Base-by-base conservation (phyloP, 169 alveolate species). In the Plasmodium vinckei region DNA sequence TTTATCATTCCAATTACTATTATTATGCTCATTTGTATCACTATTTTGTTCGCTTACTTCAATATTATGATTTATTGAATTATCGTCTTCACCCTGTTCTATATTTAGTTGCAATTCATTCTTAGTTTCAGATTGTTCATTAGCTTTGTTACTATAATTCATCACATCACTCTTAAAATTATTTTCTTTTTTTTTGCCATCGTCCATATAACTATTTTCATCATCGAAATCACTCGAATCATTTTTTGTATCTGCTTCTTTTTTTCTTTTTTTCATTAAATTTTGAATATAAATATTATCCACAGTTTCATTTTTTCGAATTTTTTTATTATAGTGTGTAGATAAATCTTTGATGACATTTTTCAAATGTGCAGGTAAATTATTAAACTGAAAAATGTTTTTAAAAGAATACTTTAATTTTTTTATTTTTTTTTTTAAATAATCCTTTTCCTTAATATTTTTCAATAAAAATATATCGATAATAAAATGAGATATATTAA, bases 401-500 rank as follows among this genome's bases (percentile, higher is more conserved):
- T 21, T 44, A 9, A 39, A 53, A 2, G 90, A 82, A 46, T 82
- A 82, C 49, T 82, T 67, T 33, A 82, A 15, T 82, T 82, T 82
- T 10, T 60, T 60, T 0, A 82, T 82, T 82, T 67, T 82, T 67
- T 82, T 82, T 70, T 82, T 82, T 70, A 82, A 82, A 67, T 54
- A 54, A 65, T 82, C 82, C 51, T 82, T 82, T 49, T 67, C 72
- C 33, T 82, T 65, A 9, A 82, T 42, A 23, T 67, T 9, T 42
- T 67, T 54, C 46, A 82, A 33, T 59, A 82, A 67, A 9, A 82
- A 82, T 54, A 82, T 82, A 70, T 82, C 90, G 49, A 65, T 67
- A 54, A 82, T 82, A 67, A 67, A 82, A 39, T 67, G 82, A 2
- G 90, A 65, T 51, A 82, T 65, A 27, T 82, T 82, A 42, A 82